A percentile compares a stretch with the other conserved stretches of the same genome.
Conservation (phyloP, 2,329 filamentous ascomycete species). For the Teratosphaeria gauchensis region DNA sequence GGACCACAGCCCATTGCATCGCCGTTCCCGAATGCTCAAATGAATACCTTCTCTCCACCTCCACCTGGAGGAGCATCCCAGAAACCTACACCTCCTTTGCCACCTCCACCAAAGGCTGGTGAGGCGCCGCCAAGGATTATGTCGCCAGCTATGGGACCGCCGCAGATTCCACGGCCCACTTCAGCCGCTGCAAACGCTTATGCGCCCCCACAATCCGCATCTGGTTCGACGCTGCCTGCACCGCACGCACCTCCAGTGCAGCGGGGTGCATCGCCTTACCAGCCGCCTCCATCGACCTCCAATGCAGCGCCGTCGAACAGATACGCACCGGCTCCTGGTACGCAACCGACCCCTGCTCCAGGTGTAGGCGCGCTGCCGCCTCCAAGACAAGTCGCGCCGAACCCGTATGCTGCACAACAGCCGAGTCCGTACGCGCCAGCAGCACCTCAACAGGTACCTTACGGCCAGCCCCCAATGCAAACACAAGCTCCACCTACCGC, state of each 20-base stretch:
- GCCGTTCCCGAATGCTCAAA: constrained; percentile 60
- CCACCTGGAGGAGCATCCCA: constrained; percentile 47
- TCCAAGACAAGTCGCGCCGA: constrained; percentile 36
- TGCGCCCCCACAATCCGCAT: constrained; percentile 45
- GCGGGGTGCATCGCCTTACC: constrained; percentile 77
- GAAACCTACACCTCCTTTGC: constrained; percentile 58
- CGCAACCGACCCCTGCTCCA: constrained; percentile 37
- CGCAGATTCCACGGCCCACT: constrained; percentile 39
- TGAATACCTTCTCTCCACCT: constrained; percentile 43
- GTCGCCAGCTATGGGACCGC: constrained; percentile 56
- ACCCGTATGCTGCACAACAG: constrained; percentile 30
- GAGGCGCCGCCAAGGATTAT: constrained; percentile 57
- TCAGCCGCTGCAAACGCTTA: constrained; percentile 55
- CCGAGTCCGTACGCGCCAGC: constrained; percentile 30
- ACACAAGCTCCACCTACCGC: constrained; percentile 29
- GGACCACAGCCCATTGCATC: constrained; percentile 57
- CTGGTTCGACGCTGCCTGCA: constrained; percentile 35
- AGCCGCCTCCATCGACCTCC: constrained; percentile 56
- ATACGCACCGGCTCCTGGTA: constrained; percentile 59
- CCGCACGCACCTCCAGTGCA: constrained; percentile 50
- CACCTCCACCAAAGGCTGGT: constrained; percentile 74
- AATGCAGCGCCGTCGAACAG: constrained; percentile 60
- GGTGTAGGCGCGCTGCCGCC: constrained; percentile 25
- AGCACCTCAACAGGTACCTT: constrained; percentile 27
- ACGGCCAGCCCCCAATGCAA: constrained; percentile 34